Base-by-base conservation (phyloP, 495 filamentous ascomycete species). In the Parmelia sp. region DNA sequence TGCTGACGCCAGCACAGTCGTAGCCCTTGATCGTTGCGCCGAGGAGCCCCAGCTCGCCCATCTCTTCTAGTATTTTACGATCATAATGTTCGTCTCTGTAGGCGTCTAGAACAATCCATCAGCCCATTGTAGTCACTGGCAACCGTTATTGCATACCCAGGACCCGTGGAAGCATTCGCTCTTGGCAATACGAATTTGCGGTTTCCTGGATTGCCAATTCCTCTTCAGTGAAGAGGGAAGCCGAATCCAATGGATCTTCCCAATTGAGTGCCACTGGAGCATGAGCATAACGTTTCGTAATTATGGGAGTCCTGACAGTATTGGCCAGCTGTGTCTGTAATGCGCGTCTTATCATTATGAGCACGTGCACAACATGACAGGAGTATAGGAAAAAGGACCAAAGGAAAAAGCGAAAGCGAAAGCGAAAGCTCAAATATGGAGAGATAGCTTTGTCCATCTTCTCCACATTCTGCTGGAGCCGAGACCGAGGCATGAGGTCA, bases 81-180 rank as follows among this genome's bases (percentile, higher is more conserved):
- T 98, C 94, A 75, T 93, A 98, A 72, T 96, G 72, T 75, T 98
- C 94, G 65, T 93, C 88, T 68, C 94, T 85, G 77, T 97, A 97
- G 66, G 94, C 95, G 78, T 97, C 94, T 97, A 68, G 29, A 27
- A 60, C 40, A 35, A 21, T 23, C 15, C 42, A 36, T 64, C 4
- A 62, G 47, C 47, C 17, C 19, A 21, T 25, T 5, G 31, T 37
- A 53, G 23, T 33, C 23, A 33, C 37, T 21, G 23, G 29, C 23
- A 33, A 14, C 31, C 5, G 15, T 3, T 14, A 44, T 53, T 12
- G 78, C 86, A 70, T 81, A 98, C 93, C 91, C 47, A 96, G 82
- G 61, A 98, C 88, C 56, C 94, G 82, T 11, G 94, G 94, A 58
- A 88, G 78, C 73, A 98, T 76, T 61, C 82, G 84, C 67, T 96